Conservation (phyloP, 139 green algal species). For the Monoraphidium neglectum region DNA sequence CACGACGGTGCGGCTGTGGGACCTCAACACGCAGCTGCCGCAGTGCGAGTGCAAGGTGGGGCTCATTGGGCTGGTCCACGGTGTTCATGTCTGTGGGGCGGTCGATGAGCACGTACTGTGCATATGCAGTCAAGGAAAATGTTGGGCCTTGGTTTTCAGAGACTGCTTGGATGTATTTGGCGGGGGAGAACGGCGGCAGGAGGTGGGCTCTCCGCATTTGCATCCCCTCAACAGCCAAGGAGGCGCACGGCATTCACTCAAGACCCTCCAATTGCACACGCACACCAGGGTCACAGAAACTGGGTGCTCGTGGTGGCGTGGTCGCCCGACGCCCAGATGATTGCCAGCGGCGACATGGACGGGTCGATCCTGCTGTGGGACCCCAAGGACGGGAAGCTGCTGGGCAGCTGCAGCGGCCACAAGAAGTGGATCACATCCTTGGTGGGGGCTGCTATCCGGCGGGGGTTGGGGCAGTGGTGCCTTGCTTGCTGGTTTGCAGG, state of each 20-base stretch:
- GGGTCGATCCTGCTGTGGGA: slow-evolving; percentile 90
- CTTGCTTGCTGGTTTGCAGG: not conserved
- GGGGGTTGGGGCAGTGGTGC: not conserved
- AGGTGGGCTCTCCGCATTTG: too few relatives aligned
- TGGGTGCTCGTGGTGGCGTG: slow-evolving; percentile 95
- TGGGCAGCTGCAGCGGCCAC: slow-evolving; percentile 85
- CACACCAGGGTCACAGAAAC: slow-evolving; percentile 75
- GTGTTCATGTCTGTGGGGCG: too few relatives aligned
- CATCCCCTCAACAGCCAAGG: too few relatives aligned
- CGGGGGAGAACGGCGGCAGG: too few relatives aligned
- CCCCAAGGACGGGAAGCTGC: slow-evolving; percentile 47
- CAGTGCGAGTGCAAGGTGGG: slow-evolving; percentile 73
- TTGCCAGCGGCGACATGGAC: slow-evolving; percentile 91
- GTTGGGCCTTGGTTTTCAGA: too few relatives aligned
- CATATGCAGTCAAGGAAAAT: too few relatives aligned
- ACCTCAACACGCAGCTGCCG: slow-evolving; percentile 89
- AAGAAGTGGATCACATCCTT: slow-evolving; percentile 93
- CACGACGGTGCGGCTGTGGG: slow-evolving; percentile 94
- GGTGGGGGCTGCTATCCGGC: too few relatives aligned
- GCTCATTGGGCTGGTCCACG: not conserved
- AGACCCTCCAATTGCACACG: too few relatives aligned
- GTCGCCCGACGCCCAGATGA: slow-evolving; percentile 80
- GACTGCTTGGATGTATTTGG: too few relatives aligned
- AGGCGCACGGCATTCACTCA: too few relatives aligned
- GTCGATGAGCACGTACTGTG: too few relatives aligned